Conservation (phyloP, 1,284 basidiomycete genomes). For the Ustilago shanxiensis region DNA sequence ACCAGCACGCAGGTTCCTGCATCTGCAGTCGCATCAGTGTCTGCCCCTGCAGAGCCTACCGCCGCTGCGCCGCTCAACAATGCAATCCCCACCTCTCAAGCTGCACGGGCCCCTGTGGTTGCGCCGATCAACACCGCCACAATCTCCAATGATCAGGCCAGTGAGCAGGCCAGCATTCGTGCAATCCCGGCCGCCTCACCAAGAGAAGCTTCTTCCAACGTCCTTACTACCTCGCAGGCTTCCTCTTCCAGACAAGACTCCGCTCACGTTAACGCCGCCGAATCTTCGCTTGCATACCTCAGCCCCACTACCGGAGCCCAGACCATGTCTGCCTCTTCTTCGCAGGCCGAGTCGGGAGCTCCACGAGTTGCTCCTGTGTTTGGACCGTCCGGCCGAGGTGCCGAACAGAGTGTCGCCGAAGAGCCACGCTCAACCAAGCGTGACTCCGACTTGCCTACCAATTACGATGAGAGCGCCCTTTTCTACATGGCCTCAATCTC, state of each 20-base stretch:
- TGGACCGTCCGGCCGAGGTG: constrained; percentile 49
- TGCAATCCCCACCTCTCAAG: constrained; percentile 9
- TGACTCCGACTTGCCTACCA: constrained; percentile 37
- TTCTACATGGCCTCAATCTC: constrained; percentile 64
- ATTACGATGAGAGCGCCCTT: constrained; percentile 64
- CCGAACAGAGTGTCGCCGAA: constrained; percentile 29
- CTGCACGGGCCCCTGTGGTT: constrained; percentile 19
- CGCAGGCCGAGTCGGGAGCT: constrained; percentile 10
- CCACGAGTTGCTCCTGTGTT: constrained; percentile 25
- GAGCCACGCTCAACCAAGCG: constrained; percentile 32
- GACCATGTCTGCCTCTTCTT: constrained; percentile 14
- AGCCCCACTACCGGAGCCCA: constrained; percentile 13
- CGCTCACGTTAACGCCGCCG: constrained; percentile 9
- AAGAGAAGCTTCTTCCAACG: not conserved
- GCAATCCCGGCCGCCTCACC: constrained; percentile 5
- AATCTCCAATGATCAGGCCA: constrained; percentile 12
- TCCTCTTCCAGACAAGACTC: not conserved
- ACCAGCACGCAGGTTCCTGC: constrained; percentile 9
- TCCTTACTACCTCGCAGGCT: constrained; percentile 13
- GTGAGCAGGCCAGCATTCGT: constrained; percentile 15
- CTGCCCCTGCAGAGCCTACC: constrained; percentile 20
- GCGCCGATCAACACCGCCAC: constrained; percentile 6
- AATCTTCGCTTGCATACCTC: constrained; percentile 41
- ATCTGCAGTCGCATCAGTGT: constrained; percentile 16
- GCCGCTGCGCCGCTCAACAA: constrained; percentile 20